Base-by-base conservation (phyloP, 2,329 filamentous ascomycete genomes). In the Chrysoporthe deuterocubensis region DNA sequence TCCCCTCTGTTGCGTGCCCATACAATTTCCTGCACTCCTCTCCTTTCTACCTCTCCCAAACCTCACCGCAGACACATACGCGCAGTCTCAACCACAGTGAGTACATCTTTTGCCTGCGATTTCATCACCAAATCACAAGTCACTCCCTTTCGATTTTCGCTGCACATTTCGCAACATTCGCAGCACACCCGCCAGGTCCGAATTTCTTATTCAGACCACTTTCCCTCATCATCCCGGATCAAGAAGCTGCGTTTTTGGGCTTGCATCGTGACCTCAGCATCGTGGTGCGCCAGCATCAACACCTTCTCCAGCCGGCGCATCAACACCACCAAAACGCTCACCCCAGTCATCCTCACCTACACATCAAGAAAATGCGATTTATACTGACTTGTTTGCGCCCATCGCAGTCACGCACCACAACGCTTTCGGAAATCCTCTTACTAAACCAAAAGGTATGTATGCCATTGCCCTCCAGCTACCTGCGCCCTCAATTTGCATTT, bases 41-140 rank as follows among this genome's bases (percentile, higher is more conserved):
- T 84, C 81, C 80, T 82, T 81, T 83, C 81, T 71, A 65, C 74
- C 72, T 85, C 84, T 83, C 85, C 85, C 87, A 86, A 84, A 81
- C 80, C 81, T 83, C 81, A 61, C 59, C 42, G 81, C 83, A 84
- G 79, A 84, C 82, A 84, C 82, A 81, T 75, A 77, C 37, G 75
- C 77, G 73, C 78, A 75, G 74, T 76, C 79, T 77, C 76, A 79
- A 74, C 79, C 75, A 76, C 77, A 46, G 59, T 61, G 59, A 68
- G 67, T 68, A 68, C 67, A 52, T 68, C 56, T 61, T 50, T 52
- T 65, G 67, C 67, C 67, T 65, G 64, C 67, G 64, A 63, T 66
- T 65, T 62, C 67, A 66, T 66, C 67, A 68, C 67, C 67, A 79
- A 79, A 77, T 71, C 73, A 73, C 73, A 83, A 81, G 80, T 83